Conservation (phyloP, 1,139 yeast species). For the Nakaseomyces sp. region DNA sequence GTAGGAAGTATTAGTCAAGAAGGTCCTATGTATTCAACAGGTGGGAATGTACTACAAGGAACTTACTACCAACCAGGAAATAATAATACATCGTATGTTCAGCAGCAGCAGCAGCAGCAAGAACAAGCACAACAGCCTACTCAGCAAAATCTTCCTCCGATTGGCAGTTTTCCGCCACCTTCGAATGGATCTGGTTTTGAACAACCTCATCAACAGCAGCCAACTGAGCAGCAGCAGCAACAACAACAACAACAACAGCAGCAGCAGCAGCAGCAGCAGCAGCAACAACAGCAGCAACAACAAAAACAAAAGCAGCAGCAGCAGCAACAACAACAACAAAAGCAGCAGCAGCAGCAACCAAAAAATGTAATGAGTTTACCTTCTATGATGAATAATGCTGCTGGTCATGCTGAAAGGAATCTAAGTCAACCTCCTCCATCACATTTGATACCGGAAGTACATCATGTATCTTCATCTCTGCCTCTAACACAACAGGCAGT, state of each 20-base stretch:
- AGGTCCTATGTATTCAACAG: conserved; percentile 2
- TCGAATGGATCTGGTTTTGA: conserved; percentile 24
- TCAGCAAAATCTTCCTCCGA: conserved; percentile 71
- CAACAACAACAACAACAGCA: conserved; percentile 8
- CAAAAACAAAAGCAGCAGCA: conserved; percentile 13
- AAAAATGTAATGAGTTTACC: conserved; percentile 6
- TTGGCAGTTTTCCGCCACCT: conserved; percentile 90
- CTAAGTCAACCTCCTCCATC: neutral
- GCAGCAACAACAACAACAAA: conserved; percentile 15
- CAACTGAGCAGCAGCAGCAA: conserved; percentile 14
- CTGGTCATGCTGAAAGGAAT: neutral
- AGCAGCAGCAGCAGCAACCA: conserved; percentile 13
- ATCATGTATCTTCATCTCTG: neutral
- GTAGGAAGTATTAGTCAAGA: neutral
- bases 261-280: conserved; percentile 6
- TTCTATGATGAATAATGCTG: conserved; percentile 4
- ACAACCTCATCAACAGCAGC: conserved; percentile 6
- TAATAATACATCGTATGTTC: conserved; percentile 13
- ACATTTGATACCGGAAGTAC: neutral
- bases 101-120: conserved; percentile 11
- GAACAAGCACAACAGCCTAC: conserved; percentile 1
- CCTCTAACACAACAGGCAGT: neutral
- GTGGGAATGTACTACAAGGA: neutral
- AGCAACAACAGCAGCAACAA: too few relatives aligned
- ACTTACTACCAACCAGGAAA: neutral